Evolutionary conservation across 371 early-diverging fungal species (phyloP).

Genomic region (Syncephalastrum monosporum): DNA sequence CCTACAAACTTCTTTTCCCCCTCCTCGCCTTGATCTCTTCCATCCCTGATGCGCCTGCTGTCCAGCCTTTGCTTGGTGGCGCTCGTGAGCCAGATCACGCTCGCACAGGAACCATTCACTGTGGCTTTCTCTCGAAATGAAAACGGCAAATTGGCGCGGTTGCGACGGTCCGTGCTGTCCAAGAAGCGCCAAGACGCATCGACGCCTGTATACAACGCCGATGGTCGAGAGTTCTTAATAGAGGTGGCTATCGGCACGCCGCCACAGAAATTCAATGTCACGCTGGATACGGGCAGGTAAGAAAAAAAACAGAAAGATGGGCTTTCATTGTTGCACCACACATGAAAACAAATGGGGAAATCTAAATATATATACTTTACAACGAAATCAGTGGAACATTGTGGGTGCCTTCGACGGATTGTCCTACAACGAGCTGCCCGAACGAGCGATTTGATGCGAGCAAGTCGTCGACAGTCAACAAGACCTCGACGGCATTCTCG

Average conservation of each 20-base stretch:
- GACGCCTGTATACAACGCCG: slow-evolving; percentile 23
- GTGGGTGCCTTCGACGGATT: slow-evolving; percentile 39
- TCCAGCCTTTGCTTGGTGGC: too few species aligned
- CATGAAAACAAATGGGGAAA: not conserved
- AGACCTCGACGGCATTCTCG: slow-evolving; percentile 18
- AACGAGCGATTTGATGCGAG: slow-evolving; percentile 23
- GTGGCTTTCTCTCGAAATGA: slow-evolving; percentile 8
- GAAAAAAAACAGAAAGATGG: slow-evolving; percentile 1
- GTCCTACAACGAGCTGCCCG: slow-evolving; percentile 25
- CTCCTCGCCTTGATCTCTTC: too few species aligned
- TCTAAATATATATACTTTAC: slow-evolving; percentile 2
- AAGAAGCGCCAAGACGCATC: slow-evolving; percentile 3
- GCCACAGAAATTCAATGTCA: slow-evolving; percentile 29
- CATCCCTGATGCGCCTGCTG: too few species aligned
- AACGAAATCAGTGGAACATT: slow-evolving; percentile 12
- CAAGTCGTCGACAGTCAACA: slow-evolving; percentile 26
- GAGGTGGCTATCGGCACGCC: slow-evolving; percentile 36
- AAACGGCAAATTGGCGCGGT: slow-evolving; percentile 1
- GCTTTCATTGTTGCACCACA: too few species aligned
- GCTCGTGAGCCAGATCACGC: too few species aligned
- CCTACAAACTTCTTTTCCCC: too few species aligned
- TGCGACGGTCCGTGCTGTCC: slow-evolving; percentile 2
- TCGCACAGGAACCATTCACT: slow-evolving; percentile 1
- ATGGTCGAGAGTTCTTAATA: slow-evolving; percentile 30
- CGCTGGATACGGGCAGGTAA: slow-evolving; percentile 44